phyloP scores from a whole-genome alignment of 257 asterid genomes.

The Handroanthus guayacan region DNA sequence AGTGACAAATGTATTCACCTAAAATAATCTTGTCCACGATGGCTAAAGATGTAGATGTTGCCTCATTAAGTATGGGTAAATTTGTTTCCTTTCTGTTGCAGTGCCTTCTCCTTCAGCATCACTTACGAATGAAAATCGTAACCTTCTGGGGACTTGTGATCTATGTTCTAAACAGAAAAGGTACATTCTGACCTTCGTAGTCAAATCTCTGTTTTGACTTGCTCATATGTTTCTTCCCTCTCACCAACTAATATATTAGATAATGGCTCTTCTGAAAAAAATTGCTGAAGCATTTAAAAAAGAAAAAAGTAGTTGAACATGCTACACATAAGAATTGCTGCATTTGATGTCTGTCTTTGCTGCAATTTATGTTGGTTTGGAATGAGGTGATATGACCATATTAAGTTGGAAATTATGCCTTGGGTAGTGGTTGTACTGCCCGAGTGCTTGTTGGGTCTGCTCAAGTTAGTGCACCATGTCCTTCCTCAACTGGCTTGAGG shows the following conservation, averaged over 20 bases:
- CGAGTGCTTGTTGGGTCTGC: slow-evolving; percentile 13
- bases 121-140: slow-evolving; percentile 33
- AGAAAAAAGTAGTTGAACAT: not conserved
- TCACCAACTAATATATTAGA: not conserved
- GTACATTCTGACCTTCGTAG: slow-evolving; percentile 42
- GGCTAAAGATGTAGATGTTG: slow-evolving; percentile 26
- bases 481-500: too few species aligned
- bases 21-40: slow-evolving; percentile 35
- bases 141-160: slow-evolving; percentile 47
- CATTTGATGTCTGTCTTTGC: not conserved
- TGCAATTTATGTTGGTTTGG: not conserved
- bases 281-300: not conserved
- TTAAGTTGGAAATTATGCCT: slow-evolving; percentile 2
- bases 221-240: not conserved
- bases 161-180: slow-evolving; percentile 65
- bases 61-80: slow-evolving; percentile 25
- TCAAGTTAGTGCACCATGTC: too few species aligned
- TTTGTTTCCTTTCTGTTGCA: slow-evolving; percentile 38
- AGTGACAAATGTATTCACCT: slow-evolving; percentile 31
- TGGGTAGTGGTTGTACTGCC: slow-evolving; percentile 19
- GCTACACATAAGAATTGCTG: not conserved
- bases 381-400: slow-evolving; percentile 16
- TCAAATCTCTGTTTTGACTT: not conserved
- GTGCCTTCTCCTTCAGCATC: slow-evolving; percentile 43
- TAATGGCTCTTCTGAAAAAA: not conserved